phyloP scores from a whole-genome alignment of 2,329 filamentous ascomycete species.

The Dothiorella sarmentorum region DNA sequence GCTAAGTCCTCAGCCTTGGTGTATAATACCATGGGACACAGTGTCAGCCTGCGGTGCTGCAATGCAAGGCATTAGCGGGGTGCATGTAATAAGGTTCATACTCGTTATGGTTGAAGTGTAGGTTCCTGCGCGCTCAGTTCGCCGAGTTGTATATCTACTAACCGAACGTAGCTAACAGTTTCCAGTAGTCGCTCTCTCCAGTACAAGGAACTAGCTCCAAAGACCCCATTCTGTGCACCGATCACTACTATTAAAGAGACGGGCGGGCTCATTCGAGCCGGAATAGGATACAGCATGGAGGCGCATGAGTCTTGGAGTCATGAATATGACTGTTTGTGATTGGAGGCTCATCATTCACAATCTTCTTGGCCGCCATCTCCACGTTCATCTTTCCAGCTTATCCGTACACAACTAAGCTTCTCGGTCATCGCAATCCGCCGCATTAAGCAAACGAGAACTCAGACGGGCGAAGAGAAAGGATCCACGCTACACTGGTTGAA shows the following conservation, averaged over 20 bases:
- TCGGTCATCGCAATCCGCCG: conserved; percentile 12
- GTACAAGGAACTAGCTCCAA: conserved; percentile 53
- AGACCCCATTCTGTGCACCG: conserved; percentile 53
- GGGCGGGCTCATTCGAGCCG: conserved; percentile 52
- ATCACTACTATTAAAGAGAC: conserved; percentile 48
- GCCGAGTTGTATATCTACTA: conserved; percentile 19
- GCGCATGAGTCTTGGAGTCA: conserved; percentile 27
- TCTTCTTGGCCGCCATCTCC: not conserved
- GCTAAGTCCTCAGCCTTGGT: not conserved
- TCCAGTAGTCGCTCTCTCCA: conserved; percentile 47
- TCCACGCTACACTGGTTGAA: conserved; percentile 6
- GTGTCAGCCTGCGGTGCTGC: conserved; percentile 1
- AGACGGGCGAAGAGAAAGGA: not conserved
- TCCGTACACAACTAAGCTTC: conserved; percentile 4
- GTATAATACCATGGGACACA: conserved; percentile 6
- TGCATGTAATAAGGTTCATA: conserved; percentile 4
- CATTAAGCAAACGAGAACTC: not conserved
- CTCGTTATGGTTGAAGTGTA: conserved; percentile 11
- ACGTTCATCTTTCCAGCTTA: conserved; percentile 17
- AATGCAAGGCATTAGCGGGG: not conserved
- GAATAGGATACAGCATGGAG: conserved; percentile 44
- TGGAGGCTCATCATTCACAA: not conserved
- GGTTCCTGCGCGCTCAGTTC: too few species aligned
- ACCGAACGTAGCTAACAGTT: not conserved
- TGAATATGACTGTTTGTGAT: conserved; percentile 24